Percentiles rank a stretch among this genome's conserved stretches.
Evolutionary conservation across 2,329 filamentous ascomycete genomes (phyloP).

Genomic region (Coleophoma cylindrospora): DNA sequence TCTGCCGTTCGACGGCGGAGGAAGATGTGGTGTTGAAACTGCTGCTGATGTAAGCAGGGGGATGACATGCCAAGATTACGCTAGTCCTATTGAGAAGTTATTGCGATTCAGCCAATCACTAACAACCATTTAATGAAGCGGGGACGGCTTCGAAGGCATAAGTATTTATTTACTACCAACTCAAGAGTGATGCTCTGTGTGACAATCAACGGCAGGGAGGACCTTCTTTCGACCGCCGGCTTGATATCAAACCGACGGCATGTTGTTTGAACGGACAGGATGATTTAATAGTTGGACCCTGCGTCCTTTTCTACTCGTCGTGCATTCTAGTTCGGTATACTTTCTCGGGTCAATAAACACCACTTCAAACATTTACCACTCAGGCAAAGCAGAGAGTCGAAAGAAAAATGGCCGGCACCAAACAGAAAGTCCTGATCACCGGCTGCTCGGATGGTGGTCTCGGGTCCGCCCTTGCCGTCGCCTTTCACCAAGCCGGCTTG

Average conservation of each 20-base stretch:
- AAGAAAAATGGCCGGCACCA: neutral
- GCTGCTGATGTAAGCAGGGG: neutral
- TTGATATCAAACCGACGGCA: neutral
- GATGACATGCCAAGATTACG: neutral
- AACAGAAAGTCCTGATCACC: constrained; percentile 26
- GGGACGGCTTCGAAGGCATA: neutral
- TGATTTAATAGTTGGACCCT: no score
- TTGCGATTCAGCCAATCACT: neutral
- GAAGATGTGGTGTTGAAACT: neutral
- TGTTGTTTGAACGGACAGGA: no score
- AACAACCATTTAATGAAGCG: neutral
- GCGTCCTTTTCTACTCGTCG: neutral
- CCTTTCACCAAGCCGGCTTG: constrained; percentile 18
- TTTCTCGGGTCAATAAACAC: neutral
- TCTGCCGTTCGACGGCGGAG: neutral
- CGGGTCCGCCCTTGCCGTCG: constrained; percentile 25
- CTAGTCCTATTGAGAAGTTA: neutral
- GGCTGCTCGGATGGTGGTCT: constrained; percentile 30
- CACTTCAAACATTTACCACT: neutral
- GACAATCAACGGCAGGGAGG: neutral
- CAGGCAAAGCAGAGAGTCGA: neutral
- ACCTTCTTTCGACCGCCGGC: neutral
- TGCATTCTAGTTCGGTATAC: neutral
- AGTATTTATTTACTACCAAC: neutral
- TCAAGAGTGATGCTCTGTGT: neutral